phyloP scores from a whole-genome alignment of 192 early-diverging fungal species.

The Backusella sp. region DNA sequence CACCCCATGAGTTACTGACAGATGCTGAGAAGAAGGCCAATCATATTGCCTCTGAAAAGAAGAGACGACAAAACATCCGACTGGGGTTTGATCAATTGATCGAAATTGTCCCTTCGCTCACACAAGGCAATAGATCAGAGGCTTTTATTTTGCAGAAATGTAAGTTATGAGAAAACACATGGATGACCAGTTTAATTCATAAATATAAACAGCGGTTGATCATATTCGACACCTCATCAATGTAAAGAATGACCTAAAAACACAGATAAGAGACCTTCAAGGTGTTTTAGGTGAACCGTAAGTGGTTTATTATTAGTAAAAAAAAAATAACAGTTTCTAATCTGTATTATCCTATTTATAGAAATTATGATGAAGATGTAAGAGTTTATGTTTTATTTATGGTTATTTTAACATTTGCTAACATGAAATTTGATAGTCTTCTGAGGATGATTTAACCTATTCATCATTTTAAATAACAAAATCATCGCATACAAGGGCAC shows the following conservation, averaged over 20 bases:
- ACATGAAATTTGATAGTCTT: constrained; percentile 21
- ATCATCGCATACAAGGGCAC: neutral
- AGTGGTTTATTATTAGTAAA: constrained; percentile 20
- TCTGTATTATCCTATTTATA: constrained; percentile 13
- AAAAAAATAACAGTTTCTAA: neutral
- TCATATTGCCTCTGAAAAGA: constrained; percentile 95
- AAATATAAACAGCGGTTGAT: constrained; percentile 57
- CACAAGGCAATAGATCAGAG: constrained; percentile 79
- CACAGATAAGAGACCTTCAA: constrained; percentile 49
- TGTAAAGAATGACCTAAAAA: constrained; percentile 59
- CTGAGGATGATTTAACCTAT: constrained; percentile 34
- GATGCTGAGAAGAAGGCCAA: constrained; percentile 93
- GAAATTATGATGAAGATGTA: constrained; percentile 32
- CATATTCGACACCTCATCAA: constrained; percentile 69
- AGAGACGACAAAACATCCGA: constrained; percentile 88
- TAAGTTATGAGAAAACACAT: constrained; percentile 19
- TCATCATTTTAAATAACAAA: constrained; percentile 13
- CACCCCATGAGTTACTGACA: constrained; percentile 70
- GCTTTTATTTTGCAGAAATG: constrained; percentile 84
- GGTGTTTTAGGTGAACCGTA: constrained; percentile 46
- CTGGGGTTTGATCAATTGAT: constrained; percentile 88
- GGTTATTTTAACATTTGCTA: neutral
- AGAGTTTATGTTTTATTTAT: neutral
- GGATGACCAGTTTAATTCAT: no score
- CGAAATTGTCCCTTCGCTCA: constrained; percentile 82